Base-by-base conservation (phyloP, 1,139 yeast genomes). In the Magnusiomyces tetraspermus region DNA sequence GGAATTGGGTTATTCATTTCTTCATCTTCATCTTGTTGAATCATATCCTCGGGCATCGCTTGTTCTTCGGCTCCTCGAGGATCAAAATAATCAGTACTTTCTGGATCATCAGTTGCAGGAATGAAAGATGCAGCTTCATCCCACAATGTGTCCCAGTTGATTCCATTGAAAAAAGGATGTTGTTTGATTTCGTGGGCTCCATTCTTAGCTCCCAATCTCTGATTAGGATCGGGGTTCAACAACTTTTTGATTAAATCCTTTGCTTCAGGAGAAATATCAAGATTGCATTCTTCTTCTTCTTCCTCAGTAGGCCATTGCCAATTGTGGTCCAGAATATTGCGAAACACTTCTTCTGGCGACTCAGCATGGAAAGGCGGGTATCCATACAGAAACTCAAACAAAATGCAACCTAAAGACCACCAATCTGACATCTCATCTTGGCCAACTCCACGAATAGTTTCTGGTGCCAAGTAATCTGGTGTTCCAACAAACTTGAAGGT, bases 321-420 rank as follows among this genome's bases (percentile, higher is more conserved):
- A 0, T 75, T 74, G 21, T 92, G 83, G 21, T 70, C 72, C 53
- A 89, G 71, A 48, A 94, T 92, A 60, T 88, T 89, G 52, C 81
- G 78, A 65, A 94, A 92, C 0, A 94, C 96, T 56, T 75, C 72
- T 50, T 84, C 87, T 0, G 97, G 95, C 0, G 90, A 76, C 4
- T 75, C 73, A 1, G 87, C 95, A 67, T 88, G 95, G 67, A 94
- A 94, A 2, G 99, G 99, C 0, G 98, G 97, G 64, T 82, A 86
- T 0, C 98, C 98, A 66, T 86, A 86, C 51, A 89, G 69, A 63
- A 92, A 84, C 68, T 94, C 99, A 71, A 92, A 94, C 52, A 90
- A 70, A 54, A 94, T 89, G 68, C 97, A 92, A 0, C 99, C 99
- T 46, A 90, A 78, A 1, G 97, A 87, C 98, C 98, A 94, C 98